Conservation (phyloP, 768 basidiomycete species). For the Macrolepiota albuminosa region DNA sequence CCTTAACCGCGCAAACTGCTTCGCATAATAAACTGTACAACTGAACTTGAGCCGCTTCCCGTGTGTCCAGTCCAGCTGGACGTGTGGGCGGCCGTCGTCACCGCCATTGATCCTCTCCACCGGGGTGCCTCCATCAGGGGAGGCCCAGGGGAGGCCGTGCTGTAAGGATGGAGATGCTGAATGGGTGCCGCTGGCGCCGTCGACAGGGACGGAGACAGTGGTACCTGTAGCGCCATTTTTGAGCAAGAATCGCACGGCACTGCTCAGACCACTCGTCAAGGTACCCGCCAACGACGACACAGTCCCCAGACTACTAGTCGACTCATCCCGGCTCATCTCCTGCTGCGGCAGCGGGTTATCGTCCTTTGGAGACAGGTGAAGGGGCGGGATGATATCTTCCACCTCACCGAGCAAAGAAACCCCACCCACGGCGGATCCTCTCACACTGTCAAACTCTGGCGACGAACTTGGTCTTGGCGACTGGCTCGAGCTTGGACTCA, state of each 20-base stretch:
- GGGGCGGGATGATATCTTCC: conserved; percentile 12
- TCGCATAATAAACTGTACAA: conserved; percentile 80
- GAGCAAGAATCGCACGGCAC: conserved; percentile 57
- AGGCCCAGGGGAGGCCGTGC: conserved; percentile 39
- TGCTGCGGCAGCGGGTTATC: conserved; percentile 1
- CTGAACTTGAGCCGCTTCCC: conserved; percentile 72
- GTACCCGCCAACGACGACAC: conserved; percentile 41
- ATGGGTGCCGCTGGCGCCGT: conserved; percentile 27
- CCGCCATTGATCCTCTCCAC: conserved; percentile 23
- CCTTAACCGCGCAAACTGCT: conserved; percentile 69
- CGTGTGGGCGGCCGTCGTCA: conserved; percentile 66
- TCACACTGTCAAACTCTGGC: conserved; percentile 11
- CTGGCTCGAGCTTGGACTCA: neutral
- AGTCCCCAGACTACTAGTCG: conserved; percentile 6
- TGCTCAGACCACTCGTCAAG: conserved; percentile 47
- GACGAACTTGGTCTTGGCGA: too few relatives aligned
- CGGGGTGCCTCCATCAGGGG: conserved; percentile 26
- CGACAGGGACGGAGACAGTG: neutral
- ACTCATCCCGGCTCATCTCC: conserved; percentile 3
- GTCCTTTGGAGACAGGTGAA: conserved; percentile 18
- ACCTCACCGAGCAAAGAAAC: neutral
- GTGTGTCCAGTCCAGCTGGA: conserved; percentile 79
- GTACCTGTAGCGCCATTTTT: neutral
- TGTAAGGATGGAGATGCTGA: conserved; percentile 26
- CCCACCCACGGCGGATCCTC: neutral